Conservation (phyloP, 257 asterid genomes). For the Lantana camara region DNA sequence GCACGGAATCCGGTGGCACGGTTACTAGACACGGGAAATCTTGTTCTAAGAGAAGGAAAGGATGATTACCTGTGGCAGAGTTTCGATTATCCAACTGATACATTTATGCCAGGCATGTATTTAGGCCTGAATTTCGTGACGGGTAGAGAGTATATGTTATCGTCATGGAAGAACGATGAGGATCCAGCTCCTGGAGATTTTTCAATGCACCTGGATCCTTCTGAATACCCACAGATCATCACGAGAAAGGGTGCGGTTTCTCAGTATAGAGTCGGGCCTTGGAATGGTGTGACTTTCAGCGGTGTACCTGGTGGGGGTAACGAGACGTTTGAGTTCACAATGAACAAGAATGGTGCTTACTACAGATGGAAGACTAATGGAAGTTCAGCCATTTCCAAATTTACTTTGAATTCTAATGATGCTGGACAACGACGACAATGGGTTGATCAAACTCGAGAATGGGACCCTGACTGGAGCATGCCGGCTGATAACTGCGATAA, state of each 20-base stretch:
- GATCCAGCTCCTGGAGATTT: slow-evolving; percentile 36
- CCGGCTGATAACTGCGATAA: slow-evolving; percentile 41
- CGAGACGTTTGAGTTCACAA: too few species aligned
- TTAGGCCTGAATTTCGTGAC: slow-evolving; percentile 23
- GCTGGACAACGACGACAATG: slow-evolving; percentile 27
- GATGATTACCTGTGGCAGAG: slow-evolving; percentile 22
- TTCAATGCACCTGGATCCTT: slow-evolving; percentile 23
- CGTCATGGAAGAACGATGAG: slow-evolving; percentile 45
- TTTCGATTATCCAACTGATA: too few species aligned
- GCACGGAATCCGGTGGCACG: too few species aligned
- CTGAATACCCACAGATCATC: slow-evolving; percentile 30
- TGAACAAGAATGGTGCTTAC: too few species aligned
- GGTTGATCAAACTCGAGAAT: slow-evolving; percentile 23
- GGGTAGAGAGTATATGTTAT: slow-evolving; percentile 29
- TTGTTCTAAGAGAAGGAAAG: not conserved
- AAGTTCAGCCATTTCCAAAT: too few species aligned
- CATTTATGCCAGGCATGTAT: too few species aligned
- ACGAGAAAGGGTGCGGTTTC: not conserved
- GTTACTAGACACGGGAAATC: too few species aligned
- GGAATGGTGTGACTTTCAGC: too few species aligned
- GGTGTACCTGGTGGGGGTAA: too few species aligned
- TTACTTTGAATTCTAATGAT: too few species aligned
- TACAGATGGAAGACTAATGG: too few species aligned
- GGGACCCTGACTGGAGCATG: slow-evolving; percentile 26
- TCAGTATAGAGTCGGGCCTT: too few species aligned